These are phyloP conservation scores for Cystobasidiaceae sp. DNA, from an alignment of 1,284 basidiomycete species.

Conservation along the genomic window DNA sequence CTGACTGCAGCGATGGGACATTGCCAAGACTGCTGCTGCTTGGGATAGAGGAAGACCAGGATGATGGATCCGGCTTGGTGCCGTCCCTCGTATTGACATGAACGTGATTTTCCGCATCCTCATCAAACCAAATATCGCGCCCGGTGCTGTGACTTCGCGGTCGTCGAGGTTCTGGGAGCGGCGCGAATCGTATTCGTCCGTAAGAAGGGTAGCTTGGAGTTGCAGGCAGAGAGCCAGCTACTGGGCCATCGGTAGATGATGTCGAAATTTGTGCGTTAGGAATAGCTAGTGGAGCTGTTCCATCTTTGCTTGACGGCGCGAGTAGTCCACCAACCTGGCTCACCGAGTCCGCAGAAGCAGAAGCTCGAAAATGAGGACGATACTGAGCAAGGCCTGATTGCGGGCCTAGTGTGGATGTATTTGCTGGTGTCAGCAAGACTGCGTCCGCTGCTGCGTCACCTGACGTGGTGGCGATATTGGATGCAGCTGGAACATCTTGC, in stretches of 20 bases:
- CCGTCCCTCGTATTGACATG: slow-evolving; percentile 12
- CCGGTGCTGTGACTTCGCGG: slow-evolving; percentile 24
- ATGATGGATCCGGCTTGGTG: not conserved
- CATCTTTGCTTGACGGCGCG: too few relatives aligned
- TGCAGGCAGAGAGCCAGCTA: too few relatives aligned
- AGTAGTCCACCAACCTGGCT: not conserved
- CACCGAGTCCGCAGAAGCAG: slow-evolving; percentile 3
- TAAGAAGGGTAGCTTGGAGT: too few relatives aligned
- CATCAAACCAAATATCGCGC: slow-evolving; percentile 20
- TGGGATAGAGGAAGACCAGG: too few relatives aligned
- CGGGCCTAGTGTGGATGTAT: too few relatives aligned
- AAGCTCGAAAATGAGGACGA: slow-evolving; percentile 5
- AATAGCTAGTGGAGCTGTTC: not conserved
- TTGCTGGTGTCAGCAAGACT: too few relatives aligned
- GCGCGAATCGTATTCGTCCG: slow-evolving; percentile 27
- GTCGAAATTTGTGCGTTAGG: too few relatives aligned
- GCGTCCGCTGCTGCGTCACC: too few relatives aligned
- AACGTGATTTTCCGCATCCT: slow-evolving; percentile 17
- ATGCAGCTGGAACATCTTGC: too few relatives aligned
- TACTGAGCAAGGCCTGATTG: not conserved
- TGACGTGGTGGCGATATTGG: too few relatives aligned
- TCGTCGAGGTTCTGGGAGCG: slow-evolving; percentile 19
- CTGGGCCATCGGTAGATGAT: too few relatives aligned
- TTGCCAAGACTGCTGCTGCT: slow-evolving; percentile 1
- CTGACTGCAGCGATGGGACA: slow-evolving; percentile 9